Evolutionary conservation across 345 rosid genomes (phyloP).

Genomic region (Luvunga scandens): DNA sequence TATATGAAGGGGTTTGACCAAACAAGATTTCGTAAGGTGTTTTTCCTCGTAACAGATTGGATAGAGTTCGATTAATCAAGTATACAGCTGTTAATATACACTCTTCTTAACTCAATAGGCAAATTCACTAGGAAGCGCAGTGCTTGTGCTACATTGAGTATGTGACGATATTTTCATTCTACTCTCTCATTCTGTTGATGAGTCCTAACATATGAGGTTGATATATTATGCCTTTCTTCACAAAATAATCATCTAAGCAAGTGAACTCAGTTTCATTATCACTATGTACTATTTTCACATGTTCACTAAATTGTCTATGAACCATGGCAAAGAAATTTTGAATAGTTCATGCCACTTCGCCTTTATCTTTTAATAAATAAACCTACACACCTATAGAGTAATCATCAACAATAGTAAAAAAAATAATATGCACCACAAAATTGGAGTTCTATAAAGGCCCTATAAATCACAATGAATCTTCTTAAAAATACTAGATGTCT

Average conservation of each 20-base stretch:
- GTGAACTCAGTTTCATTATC: constrained; percentile 16
- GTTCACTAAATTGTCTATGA: background rate
- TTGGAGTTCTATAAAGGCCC: background rate
- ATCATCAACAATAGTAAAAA: background rate
- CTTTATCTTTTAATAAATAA: constrained; percentile 16
- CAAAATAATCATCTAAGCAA: background rate
- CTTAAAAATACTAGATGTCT: background rate
- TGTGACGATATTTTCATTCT: background rate
- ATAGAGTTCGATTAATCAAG: background rate
- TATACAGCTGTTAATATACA: background rate
- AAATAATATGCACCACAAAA: background rate
- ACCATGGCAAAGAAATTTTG: background rate
- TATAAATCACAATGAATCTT: background rate
- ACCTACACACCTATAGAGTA: background rate
- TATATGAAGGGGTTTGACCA: background rate
- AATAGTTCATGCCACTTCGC: background rate
- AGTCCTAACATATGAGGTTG: background rate
- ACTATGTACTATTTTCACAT: background rate
- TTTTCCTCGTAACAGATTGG: too few relatives aligned
- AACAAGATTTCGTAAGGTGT: background rate
- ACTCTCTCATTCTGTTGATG: background rate
- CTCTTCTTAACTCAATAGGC: background rate
- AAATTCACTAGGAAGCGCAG: too few relatives aligned
- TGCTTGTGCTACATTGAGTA: background rate
- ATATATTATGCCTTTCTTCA: background rate